Percentiles rank a stretch among this genome's conserved stretches.
Evolutionary conservation across 2,329 filamentous ascomycete species (phyloP).

Genomic region (Botrytis galanthina): DNA sequence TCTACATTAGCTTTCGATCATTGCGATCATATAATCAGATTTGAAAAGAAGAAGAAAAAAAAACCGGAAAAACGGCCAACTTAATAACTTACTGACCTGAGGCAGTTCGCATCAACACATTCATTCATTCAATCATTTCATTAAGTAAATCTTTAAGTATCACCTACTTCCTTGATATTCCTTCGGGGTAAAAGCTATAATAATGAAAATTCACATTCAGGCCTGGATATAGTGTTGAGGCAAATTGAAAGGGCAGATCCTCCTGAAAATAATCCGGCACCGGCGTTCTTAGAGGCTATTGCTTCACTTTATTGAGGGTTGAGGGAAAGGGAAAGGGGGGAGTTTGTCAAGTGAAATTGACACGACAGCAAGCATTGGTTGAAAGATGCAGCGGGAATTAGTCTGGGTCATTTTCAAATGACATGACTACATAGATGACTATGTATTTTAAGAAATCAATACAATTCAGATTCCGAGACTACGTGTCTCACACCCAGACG

Average conservation of each 20-base stretch:
- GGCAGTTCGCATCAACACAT: conserved; percentile 3
- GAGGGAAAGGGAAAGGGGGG: conserved; percentile 5
- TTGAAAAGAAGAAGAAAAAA: neutral
- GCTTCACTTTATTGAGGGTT: conserved; percentile 18
- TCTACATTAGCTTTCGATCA: conserved; percentile 11
- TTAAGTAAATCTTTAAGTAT: conserved; percentile 27
- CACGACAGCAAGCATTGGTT: conserved; percentile 12
- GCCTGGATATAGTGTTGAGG: conserved; percentile 17
- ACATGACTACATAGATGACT: conserved; percentile 21
- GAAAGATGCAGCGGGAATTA: conserved; percentile 21
- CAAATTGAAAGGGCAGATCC: conserved; percentile 1
- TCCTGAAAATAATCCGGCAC: conserved; percentile 16
- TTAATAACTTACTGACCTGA: conserved; percentile 11
- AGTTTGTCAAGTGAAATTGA: conserved; percentile 2
- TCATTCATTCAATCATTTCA: conserved; percentile 14
- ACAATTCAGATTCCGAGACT: conserved; percentile 30
- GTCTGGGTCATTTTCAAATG: conserved; percentile 24
- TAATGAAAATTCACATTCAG: conserved; percentile 24
- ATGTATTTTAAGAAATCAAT: conserved; percentile 24
- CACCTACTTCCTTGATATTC: conserved; percentile 20
- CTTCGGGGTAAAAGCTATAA: conserved; percentile 21
- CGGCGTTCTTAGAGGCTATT: conserved; percentile 28
- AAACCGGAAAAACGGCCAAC: conserved; percentile 5
- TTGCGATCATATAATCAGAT: neutral
- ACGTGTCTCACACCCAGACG: conserved; percentile 28